Percentiles rank a stretch among this genome's conserved stretches.
phyloP scores from a whole-genome alignment of 2,329 filamentous ascomycete species.

The Volutella citrinella region DNA sequence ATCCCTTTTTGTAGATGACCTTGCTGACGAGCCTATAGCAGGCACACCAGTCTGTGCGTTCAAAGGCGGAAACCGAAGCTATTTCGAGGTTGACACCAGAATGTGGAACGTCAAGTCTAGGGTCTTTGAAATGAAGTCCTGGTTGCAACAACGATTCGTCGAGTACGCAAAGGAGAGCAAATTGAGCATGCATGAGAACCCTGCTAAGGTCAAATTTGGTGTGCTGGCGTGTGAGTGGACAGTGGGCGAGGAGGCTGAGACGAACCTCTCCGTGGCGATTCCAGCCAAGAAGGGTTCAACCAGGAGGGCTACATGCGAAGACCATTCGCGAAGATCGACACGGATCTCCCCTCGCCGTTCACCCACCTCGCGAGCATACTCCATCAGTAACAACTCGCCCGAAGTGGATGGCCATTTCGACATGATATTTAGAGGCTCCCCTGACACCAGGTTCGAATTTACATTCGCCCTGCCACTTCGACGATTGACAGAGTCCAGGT shows the following conservation, averaged over 20 bases:
- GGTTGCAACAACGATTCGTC: slow-evolving; percentile 38
- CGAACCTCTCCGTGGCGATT: slow-evolving; percentile 7
- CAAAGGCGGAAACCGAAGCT: slow-evolving; percentile 21
- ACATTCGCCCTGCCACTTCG: slow-evolving; percentile 22
- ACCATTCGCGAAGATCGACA: slow-evolving; percentile 16
- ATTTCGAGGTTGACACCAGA: slow-evolving; percentile 32
- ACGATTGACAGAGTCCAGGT: no score
- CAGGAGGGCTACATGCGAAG: slow-evolving; percentile 23
- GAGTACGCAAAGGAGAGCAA: slow-evolving; percentile 33
- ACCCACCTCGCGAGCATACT: no score
- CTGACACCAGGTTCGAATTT: slow-evolving; percentile 21
- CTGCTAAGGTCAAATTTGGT: slow-evolving; percentile 38
- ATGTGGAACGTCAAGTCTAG: slow-evolving; percentile 35
- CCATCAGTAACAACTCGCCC: no score
- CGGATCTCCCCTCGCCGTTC: slow-evolving; percentile 13
- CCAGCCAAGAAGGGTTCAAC: slow-evolving; percentile 25
- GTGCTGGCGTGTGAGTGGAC: slow-evolving; percentile 41
- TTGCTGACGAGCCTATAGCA: slow-evolving; percentile 5
- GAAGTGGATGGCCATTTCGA: slow-evolving; percentile 10
- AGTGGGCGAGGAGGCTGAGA: slow-evolving; percentile 18
- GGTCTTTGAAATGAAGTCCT: slow-evolving; percentile 34
- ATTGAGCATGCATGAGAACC: slow-evolving; percentile 28
- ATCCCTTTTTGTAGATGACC: no score
- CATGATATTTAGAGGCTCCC: slow-evolving; percentile 22
- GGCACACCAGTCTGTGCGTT: slow-evolving; percentile 8